These are phyloP conservation scores for Diospyros lotus DNA, from an alignment of 148 eudicot species.

Conservation along the genomic window DNA sequence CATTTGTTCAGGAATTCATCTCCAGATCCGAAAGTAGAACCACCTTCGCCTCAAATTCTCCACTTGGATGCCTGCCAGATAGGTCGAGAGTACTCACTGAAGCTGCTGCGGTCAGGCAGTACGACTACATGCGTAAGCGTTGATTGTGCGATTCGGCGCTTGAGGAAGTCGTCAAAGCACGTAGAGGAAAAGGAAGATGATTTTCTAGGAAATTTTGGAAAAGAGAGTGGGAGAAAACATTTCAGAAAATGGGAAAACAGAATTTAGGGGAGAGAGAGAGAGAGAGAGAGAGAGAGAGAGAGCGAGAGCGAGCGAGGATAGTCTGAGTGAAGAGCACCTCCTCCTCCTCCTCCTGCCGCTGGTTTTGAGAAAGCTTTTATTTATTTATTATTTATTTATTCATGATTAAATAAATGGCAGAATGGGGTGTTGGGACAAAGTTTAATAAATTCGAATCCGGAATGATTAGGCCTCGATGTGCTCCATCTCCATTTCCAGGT, in stretches of 20 bases:
- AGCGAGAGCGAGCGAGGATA: neutral
- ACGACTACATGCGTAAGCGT: neutral
- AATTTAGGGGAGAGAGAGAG: neutral
- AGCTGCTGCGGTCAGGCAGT: too few relatives aligned
- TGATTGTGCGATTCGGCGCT: neutral
- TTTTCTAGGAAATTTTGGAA: neutral
- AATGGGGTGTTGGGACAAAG: neutral
- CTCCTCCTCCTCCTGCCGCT: neutral
- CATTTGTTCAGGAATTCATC: neutral
- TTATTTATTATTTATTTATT: too few relatives aligned
- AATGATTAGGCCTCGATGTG: neutral
- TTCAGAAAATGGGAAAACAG: neutral
- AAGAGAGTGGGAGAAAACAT: neutral
- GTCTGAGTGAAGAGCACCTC: neutral
- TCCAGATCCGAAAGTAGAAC: constrained; percentile 3
- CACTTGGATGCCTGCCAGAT: neutral
- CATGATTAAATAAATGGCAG: neutral
- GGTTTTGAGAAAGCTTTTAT: too few relatives aligned
- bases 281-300: neutral
- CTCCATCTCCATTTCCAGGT: neutral
- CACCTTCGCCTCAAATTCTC: neutral
- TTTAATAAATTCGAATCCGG: neutral
- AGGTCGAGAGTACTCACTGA: neutral
- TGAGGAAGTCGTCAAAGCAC: neutral
- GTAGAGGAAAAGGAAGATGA: neutral